Percentiles rank a stretch among this genome's conserved stretches.
Conservation (phyloP, 805 yeast species). For the Schwanniomyces yamadae region DNA sequence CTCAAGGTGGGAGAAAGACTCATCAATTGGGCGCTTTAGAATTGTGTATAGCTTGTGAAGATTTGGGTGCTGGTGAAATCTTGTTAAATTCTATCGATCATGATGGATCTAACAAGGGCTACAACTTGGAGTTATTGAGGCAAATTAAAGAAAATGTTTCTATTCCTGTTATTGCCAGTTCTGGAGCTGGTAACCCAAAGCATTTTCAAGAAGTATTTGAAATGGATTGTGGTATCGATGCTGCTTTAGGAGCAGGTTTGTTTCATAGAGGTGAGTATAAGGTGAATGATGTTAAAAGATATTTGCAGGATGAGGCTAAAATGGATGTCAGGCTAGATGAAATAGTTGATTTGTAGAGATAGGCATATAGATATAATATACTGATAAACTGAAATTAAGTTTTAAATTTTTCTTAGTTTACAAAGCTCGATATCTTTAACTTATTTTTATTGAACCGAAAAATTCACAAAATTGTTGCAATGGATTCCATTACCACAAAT, state of each 20-base stretch:
- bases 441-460: too few relatives aligned
- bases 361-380: neutral
- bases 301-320: constrained; percentile 51
- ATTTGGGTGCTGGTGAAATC: constrained; percentile 94
- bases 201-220: constrained; percentile 88
- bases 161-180: constrained; percentile 95
- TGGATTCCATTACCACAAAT: too few relatives aligned
- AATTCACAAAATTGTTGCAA: too few relatives aligned
- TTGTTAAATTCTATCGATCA: constrained; percentile 91
- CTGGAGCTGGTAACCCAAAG: constrained; percentile 93
- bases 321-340: constrained; percentile 73
- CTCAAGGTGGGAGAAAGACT: constrained; percentile 91
- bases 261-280: constrained; percentile 94
- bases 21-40: constrained; percentile 89
- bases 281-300: constrained; percentile 77
- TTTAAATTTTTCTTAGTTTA: too few relatives aligned
- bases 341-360: constrained; percentile 19
- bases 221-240: constrained; percentile 77
- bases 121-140: constrained; percentile 78
- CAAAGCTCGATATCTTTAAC: too few relatives aligned
- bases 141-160: constrained; percentile 74
- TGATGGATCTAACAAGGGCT: constrained; percentile 96
- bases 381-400: too few relatives aligned
- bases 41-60: constrained; percentile 84
- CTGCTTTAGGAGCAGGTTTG: constrained; percentile 98